Conservation (phyloP, 345 rosid genomes). For the Dimocarpus longan region DNA sequence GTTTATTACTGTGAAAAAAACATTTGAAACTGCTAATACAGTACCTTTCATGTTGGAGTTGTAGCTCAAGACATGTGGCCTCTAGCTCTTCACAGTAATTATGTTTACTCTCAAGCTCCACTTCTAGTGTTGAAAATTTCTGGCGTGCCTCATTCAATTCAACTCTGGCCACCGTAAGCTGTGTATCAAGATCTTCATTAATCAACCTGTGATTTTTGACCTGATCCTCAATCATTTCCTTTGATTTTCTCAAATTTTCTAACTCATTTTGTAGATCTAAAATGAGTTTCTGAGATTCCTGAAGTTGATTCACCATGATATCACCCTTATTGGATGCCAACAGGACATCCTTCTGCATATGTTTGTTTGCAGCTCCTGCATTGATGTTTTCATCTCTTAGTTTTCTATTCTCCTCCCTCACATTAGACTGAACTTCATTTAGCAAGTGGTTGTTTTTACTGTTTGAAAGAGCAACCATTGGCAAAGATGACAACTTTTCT, state of each 20-base stretch:
- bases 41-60: conserved; percentile 60
- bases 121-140: conserved; percentile 40
- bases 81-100: conserved; percentile 52
- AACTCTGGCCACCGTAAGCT: conserved; percentile 34
- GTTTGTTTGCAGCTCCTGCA: conserved; percentile 33
- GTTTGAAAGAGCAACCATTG: conserved; percentile 19
- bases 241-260: conserved; percentile 37
- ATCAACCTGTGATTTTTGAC: conserved; percentile 36
- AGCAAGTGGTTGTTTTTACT: conserved; percentile 19
- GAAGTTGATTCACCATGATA: conserved; percentile 35
- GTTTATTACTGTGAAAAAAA: conserved; percentile 7
- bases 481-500: conserved; percentile 22
- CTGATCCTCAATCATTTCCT: conserved; percentile 39
- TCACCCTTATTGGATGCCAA: conserved; percentile 31
- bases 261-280: conserved; percentile 41
- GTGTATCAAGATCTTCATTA: conserved; percentile 44
- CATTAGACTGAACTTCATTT: conserved; percentile 25
- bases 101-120: conserved; percentile 44
- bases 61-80: conserved; percentile 47
- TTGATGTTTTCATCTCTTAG: conserved; percentile 26
- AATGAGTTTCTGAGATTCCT: conserved; percentile 44
- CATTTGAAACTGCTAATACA: background rate
- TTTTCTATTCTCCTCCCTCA: conserved; percentile 40
- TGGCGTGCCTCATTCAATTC: conserved; percentile 42
- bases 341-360: conserved; percentile 33